Percentiles rank a stretch among this genome's conserved stretches.
Conservation (phyloP, 225 moss, liverwort and hornwort genomes). For the Bryum argenteum region DNA sequence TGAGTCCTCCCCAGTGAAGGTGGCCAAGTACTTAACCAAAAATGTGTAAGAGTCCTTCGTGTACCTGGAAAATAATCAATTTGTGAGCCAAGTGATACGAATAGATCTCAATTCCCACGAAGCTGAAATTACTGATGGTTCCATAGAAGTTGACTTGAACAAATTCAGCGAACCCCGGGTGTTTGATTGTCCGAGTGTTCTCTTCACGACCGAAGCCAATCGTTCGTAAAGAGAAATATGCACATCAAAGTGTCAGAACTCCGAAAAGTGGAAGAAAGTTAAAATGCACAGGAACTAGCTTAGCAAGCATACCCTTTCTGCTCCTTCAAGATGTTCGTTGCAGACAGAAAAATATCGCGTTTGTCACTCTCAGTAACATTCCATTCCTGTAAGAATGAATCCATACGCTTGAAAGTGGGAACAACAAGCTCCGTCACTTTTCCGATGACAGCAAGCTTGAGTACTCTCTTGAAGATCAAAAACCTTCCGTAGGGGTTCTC, state of each 20-base stretch:
- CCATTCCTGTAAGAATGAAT: constrained; percentile 91
- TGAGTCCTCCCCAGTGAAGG: constrained; percentile 81
- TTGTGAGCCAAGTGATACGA: background rate
- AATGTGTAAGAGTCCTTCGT: constrained; percentile 89
- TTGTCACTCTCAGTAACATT: constrained; percentile 89
- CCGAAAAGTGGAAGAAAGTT: background rate
- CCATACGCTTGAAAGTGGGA: constrained; percentile 93
- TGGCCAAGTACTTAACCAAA: constrained; percentile 85
- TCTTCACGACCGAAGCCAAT: background rate
- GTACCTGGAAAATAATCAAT: constrained; percentile 23
- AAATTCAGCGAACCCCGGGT: background rate
- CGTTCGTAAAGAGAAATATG: constrained; percentile 24
- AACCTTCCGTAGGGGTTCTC: constrained; percentile 90
- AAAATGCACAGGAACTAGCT: background rate
- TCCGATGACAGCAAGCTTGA: constrained; percentile 81
- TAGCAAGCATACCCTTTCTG: constrained; percentile 71
- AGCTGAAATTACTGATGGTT: background rate
- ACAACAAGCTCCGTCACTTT: constrained; percentile 89
- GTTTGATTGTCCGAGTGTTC: background rate
- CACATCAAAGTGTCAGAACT: constrained; percentile 35
- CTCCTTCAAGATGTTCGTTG: constrained; percentile 89
- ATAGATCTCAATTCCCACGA: background rate
- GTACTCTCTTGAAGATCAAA: constrained; percentile 84
- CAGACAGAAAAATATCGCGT: constrained; percentile 81
- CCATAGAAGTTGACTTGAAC: background rate